Base-by-base conservation (phyloP, 2,329 filamentous ascomycete genomes). In the Sordariomycetes sp. region DNA sequence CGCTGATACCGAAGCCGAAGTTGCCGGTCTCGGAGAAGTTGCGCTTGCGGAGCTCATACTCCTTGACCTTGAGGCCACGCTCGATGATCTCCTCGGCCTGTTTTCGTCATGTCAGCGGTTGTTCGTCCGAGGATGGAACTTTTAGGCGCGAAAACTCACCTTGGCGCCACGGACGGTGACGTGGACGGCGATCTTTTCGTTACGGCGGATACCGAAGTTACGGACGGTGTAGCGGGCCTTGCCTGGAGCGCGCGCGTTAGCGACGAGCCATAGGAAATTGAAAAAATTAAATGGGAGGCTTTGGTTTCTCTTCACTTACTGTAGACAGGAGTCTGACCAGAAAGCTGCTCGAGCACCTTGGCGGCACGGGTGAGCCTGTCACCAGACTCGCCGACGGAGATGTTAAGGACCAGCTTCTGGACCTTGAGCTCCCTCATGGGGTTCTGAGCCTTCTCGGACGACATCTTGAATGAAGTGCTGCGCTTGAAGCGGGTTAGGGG, bases 51-150 rank as follows among this genome's bases (percentile, higher is more conserved):
- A 99, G 84, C 79, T 99, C 94, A 82, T 99, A 99, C 81, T 99
- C 94, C 90, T 99, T 99, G 86, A 99, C 94, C 87, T 99, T 99
- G 75, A 99, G 88, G 75, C 94, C 94, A 85, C 94, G 92, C 89
- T 99, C 94, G 73, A 99, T 87, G 72, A 99, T 99, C 81, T 99
- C 94, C 85, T 99, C 94, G 63, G 94, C 94, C 87, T 83, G 58
- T 42, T 55, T 15, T 32, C 13, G 20, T 20, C 35, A n/a, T 28
- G 50, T 54, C 25, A 55, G 57, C n/a, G 55, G 53, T 7, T 25
- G 55, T 52, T 51, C 28, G 48, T 52, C 25, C 28, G 7, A 50
- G n/a, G 8, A 20, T 12, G 39, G 39, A 24, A 24, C 10, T 50
- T 6, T 24, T 22, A 50, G 45, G n/a, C n/a, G 55, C 10, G 22